Base-by-base conservation (phyloP, 768 basidiomycete species). In the Leccinum sublutescens region DNA sequence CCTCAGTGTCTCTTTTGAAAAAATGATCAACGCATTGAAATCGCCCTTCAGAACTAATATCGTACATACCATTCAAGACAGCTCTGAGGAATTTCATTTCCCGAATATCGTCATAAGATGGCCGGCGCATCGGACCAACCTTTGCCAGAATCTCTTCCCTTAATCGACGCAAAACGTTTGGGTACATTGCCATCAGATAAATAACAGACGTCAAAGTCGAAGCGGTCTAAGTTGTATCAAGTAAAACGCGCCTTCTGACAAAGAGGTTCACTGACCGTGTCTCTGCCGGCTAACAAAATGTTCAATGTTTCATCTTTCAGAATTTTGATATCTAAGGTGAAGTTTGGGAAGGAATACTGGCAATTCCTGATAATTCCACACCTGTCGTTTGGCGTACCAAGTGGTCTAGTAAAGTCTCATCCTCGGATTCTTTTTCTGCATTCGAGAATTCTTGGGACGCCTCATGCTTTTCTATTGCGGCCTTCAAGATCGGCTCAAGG, bases 161-260 rank as follows among this genome's bases (percentile, higher is more conserved):
- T n/a, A 82, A 64, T 5, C 72, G 69, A 15, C 25, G 54, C 21
- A 79, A 62, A n/a, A 81, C 70, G 0, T 74, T 60, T 4, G 80
- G 81, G 62, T 83, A 73, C 66, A 76, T 71, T 21, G 80, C 70
- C 38, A 85, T 74, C 62, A 78, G 70, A 66, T 84, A 84, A 2
- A 79, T 63, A 2, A 73, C 71, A 55, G 76, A 81, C 3, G 76
- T 82, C 50, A 84, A 66, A 1, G 75, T 75, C 29, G 73, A 73
- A 8, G 80, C 77, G 21, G 79, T 81, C 80, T 80, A 29, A 9
- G 7, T 31, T 51, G n/a, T 19, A 45, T 45, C 43, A 19, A 5
- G 50, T 63, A 47, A 56, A 52, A n/a, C 23, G 25, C 29, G 19
- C 21, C 17, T 31, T 5, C n/a, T 25, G 15, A 43, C 19, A 21